A percentile compares a stretch with the other conserved stretches of the same genome.
Conservation (phyloP, 768 basidiomycete species). For the Cystobasidium tubakii region DNA sequence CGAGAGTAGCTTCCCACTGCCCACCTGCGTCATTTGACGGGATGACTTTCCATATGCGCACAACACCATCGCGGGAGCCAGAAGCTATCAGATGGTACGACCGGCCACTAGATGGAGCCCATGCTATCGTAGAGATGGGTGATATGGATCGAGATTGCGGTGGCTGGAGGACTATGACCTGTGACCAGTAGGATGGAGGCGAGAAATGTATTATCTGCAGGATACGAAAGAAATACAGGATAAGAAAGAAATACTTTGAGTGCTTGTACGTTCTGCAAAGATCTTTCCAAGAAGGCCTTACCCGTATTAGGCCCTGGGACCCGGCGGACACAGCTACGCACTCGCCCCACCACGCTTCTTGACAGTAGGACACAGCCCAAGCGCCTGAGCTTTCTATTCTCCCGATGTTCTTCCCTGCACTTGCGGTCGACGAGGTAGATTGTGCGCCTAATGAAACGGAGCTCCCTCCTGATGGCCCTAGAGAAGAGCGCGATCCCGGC, state of each 20-base stretch:
- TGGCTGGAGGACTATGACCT: slow-evolving; percentile 50
- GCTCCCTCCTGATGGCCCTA: slow-evolving; percentile 52
- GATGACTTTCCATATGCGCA: slow-evolving; percentile 79
- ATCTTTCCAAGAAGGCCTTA: too few relatives aligned
- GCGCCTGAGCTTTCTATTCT: slow-evolving; percentile 81
- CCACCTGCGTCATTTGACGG: slow-evolving; percentile 52
- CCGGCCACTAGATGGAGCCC: slow-evolving; percentile 90
- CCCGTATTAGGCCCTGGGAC: slow-evolving; percentile 68
- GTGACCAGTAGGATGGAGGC: slow-evolving; percentile 56
- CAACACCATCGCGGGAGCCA: slow-evolving; percentile 76
- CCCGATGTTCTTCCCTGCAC: slow-evolving; percentile 51
- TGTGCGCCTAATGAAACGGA: slow-evolving; percentile 53
- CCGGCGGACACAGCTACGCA: slow-evolving; percentile 73
- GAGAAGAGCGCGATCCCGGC: background rate
- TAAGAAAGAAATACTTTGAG: slow-evolving; percentile 21
- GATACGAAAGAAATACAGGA: too few relatives aligned
- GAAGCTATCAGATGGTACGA: slow-evolving; percentile 92
- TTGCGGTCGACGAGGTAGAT: slow-evolving; percentile 58
- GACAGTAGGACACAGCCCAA: slow-evolving; percentile 93
- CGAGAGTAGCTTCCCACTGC: slow-evolving; percentile 67
- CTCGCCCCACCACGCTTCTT: slow-evolving; percentile 92
- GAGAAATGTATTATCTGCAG: slow-evolving; percentile 71
- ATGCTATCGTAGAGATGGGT: slow-evolving; percentile 75
- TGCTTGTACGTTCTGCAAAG: too few relatives aligned
- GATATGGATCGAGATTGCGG: slow-evolving; percentile 46